Evolutionary conservation across 805 yeast species (phyloP).

Genomic region (Isabelozyma pseudorhagii): DNA sequence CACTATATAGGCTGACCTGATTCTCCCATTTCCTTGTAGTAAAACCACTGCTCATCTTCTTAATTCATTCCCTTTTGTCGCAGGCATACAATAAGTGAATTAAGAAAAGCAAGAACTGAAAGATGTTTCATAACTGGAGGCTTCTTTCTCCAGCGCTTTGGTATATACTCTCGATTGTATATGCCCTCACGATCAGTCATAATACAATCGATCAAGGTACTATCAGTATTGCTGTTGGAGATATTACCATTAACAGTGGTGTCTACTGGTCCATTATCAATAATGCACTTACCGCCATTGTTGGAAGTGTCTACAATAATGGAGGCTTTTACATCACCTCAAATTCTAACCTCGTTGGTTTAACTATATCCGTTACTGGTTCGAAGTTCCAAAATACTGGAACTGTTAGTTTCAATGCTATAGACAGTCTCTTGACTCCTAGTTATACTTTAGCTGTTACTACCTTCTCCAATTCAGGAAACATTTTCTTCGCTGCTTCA

Average conservation of each 20-base stretch:
- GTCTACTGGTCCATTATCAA: conserved; percentile 15
- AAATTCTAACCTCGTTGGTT: conserved; percentile 4
- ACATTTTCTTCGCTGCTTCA: conserved; percentile 11
- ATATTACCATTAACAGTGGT: conserved; percentile 5
- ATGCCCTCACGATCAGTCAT: not conserved
- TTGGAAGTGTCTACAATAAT: conserved; percentile 9
- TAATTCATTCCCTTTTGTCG: too few species aligned
- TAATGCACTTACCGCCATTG: conserved; percentile 5
- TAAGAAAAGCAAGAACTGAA: too few species aligned
- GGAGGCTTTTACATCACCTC: conserved; percentile 15
- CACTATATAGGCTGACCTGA: too few species aligned
- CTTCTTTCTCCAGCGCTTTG: not conserved
- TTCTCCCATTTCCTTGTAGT: too few species aligned
- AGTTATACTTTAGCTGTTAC: conserved; percentile 4
- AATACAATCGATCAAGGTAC: conserved; percentile 16
- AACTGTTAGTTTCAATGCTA: conserved; percentile 12
- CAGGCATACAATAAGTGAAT: too few species aligned
- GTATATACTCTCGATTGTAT: not conserved
- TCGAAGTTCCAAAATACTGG: conserved; percentile 4
- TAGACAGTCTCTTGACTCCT: conserved; percentile 10
- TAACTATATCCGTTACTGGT: conserved; percentile 1
- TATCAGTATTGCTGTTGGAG: conserved; percentile 7
- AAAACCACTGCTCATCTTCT: too few species aligned
- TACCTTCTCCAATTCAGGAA: conserved; percentile 13
- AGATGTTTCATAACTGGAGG: not conserved